Conservation (phyloP, 495 filamentous ascomycete species). For the Penicillium pulvis region DNA sequence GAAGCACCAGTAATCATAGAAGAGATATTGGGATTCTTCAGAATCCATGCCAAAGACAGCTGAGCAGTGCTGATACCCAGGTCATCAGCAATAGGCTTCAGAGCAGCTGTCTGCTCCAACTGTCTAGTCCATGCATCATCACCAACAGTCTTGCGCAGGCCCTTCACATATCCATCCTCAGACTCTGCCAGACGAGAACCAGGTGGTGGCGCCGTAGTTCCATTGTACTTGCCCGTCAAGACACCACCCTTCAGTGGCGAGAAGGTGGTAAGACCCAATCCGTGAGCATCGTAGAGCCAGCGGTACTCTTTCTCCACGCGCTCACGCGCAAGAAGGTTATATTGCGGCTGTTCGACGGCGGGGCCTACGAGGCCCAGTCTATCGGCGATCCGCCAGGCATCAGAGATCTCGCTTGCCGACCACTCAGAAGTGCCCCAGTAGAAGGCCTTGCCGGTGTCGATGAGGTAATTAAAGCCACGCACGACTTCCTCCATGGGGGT, state of each 20-base stretch:
- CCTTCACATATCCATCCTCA: slow-evolving; percentile 37
- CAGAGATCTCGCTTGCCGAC: slow-evolving; percentile 76
- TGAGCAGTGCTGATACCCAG: slow-evolving; percentile 65
- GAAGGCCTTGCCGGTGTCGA: slow-evolving; percentile 75
- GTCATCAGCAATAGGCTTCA: slow-evolving; percentile 66
- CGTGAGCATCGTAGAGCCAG: slow-evolving; percentile 61
- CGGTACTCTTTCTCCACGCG: slow-evolving; percentile 77
- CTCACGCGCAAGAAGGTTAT: slow-evolving; percentile 73
- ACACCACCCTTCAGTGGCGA: slow-evolving; percentile 72
- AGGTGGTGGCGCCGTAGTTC: slow-evolving; percentile 41
- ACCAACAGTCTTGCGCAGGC: slow-evolving; percentile 31
- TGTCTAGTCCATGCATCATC: slow-evolving; percentile 25
- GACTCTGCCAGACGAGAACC: slow-evolving; percentile 44
- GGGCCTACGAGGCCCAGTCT: slow-evolving; percentile 77
- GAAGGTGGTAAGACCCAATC: slow-evolving; percentile 74
- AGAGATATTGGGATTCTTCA: slow-evolving; percentile 74
- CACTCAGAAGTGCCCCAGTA: slow-evolving; percentile 95
- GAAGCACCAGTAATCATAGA: slow-evolving; percentile 79
- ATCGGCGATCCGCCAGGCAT: slow-evolving; percentile 75
- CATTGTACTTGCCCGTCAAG: slow-evolving; percentile 81
- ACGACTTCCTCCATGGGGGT: slow-evolving; percentile 90
- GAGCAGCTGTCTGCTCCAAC: slow-evolving; percentile 32
- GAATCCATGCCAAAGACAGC: slow-evolving; percentile 76
- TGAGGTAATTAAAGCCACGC: slow-evolving; percentile 79
- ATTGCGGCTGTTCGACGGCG: slow-evolving; percentile 81